Base-by-base conservation (phyloP, 176 grass and related monocot genomes). In the Ananas comosus region DNA sequence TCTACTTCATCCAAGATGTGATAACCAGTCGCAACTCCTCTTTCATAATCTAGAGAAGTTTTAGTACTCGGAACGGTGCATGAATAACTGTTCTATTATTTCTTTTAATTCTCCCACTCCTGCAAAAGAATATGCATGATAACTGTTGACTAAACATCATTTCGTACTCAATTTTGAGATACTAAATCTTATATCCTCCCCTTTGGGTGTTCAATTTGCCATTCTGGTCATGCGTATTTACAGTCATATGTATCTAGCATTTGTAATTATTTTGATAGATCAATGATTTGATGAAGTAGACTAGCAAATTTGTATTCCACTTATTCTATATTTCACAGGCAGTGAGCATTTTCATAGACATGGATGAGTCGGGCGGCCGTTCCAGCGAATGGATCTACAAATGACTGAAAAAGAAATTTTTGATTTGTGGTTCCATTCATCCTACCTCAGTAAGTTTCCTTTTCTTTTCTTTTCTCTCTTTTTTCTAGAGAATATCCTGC, bases 261-360 rank as follows among this genome's bases (percentile, higher is more conserved):
- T 42, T 42, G 33, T 42, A 42, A 42, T 33, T 33, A 33, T 33
- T 33, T 33, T 33, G 29, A 6, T 33, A 33, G 29, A 33, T 33
- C 5, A 42, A 8, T 7, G 33, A 42, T 42, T 42, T 42, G 33
- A 42, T 42, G 6, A 42, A 42, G 33, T 42, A 42, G 33, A 42
- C 5, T 42, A 33, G 29, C 29, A 33, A 33, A 33, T 33, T 33
- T 0, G 29, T 33, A 6, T 7, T 42, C 33, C 33, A 42, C 33
- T 22, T 61, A 18, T 61, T 14, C 56, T 61, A 9, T 42, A 12
- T 24, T n/a, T 74, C 63, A 27, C 75, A 91, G 87, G 94, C 94
- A 12, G 94, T 99, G 59, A 93, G 94, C 82, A 99, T 99, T 79
- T 99, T 99, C 83, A 99, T 99, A 64, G 89, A 99, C 84, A 88